A percentile compares a stretch with the other conserved stretches of the same genome.
These are phyloP conservation scores for Albifimbria verrucaria DNA, from an alignment of 2,329 filamentous ascomycete species.

Conservation along the genomic window DNA sequence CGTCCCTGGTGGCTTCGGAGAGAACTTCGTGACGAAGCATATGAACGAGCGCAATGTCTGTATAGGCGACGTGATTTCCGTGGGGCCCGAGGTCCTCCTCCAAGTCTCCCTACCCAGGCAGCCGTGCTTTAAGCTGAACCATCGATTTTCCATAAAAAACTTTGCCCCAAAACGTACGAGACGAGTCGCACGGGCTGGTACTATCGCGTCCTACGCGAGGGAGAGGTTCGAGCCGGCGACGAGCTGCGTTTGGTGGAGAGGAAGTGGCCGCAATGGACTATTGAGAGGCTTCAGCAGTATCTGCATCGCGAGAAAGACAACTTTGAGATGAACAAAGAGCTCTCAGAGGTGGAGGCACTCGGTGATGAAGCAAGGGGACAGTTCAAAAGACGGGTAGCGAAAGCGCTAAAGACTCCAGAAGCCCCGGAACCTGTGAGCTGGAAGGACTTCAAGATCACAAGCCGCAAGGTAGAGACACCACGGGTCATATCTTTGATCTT, in stretches of 20 bases:
- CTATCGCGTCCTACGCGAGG: constrained; percentile 57
- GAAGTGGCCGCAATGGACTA: constrained; percentile 56
- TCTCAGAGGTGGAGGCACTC: constrained; percentile 48
- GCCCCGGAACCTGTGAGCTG: constrained; percentile 30
- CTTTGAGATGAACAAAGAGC: constrained; percentile 46
- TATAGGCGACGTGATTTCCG: constrained; percentile 58
- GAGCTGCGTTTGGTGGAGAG: constrained; percentile 53
- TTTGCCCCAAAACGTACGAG: constrained; percentile 58
- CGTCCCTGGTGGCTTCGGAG: constrained; percentile 57
- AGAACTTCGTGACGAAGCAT: constrained; percentile 56
- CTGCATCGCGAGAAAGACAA: constrained; percentile 53
- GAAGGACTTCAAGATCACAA: constrained; percentile 44
- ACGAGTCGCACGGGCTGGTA: constrained; percentile 63
- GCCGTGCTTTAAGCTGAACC: constrained; percentile 68
- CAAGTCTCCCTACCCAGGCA: constrained; percentile 60
- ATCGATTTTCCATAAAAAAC: constrained; percentile 60
- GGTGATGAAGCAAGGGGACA: constrained; percentile 44
- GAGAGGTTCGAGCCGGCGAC: constrained; percentile 53
- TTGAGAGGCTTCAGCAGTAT: constrained; percentile 61
- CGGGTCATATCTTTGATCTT: constrained; percentile 50
- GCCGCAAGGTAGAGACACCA: constrained; percentile 48
- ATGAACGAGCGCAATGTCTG: constrained; percentile 65
- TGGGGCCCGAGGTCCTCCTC: constrained; percentile 48
- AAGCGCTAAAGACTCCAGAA: constrained; percentile 30
- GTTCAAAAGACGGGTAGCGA: constrained; percentile 51